These are phyloP conservation scores for Purpureocillium lavendulum DNA, from an alignment of 2,329 filamentous ascomycete species.

Conservation along the genomic window DNA sequence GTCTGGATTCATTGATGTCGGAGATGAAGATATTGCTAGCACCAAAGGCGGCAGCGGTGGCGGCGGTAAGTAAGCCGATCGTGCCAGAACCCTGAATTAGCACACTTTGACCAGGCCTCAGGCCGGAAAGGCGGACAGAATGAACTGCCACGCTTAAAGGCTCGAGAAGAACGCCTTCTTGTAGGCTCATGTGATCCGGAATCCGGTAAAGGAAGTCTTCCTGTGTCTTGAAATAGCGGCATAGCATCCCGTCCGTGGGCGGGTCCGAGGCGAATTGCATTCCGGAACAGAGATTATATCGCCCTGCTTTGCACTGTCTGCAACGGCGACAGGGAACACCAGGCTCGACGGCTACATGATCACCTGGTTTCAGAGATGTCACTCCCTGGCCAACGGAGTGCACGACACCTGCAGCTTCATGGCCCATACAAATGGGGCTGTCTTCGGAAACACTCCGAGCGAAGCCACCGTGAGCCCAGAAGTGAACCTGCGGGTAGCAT, in stretches of 20 bases:
- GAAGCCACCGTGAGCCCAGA: slow-evolving; percentile 10
- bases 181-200: slow-evolving; percentile 49
- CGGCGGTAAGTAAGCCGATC: slow-evolving; percentile 5
- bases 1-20: slow-evolving; percentile 17
- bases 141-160: slow-evolving; percentile 45
- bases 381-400: slow-evolving; percentile 54
- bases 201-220: slow-evolving; percentile 80
- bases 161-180: slow-evolving; percentile 40
- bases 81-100: slow-evolving; percentile 15
- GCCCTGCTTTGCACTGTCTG: slow-evolving; percentile 60
- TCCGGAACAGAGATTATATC: slow-evolving; percentile 71
- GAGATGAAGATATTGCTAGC: slow-evolving; percentile 8
- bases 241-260: slow-evolving; percentile 68
- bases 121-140: slow-evolving; percentile 21
- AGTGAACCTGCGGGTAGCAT: too few relatives aligned
- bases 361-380: slow-evolving; percentile 53
- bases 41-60: slow-evolving; percentile 14
- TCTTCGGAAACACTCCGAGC: neutral
- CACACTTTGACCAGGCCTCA: slow-evolving; percentile 6
- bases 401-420: slow-evolving; percentile 55
- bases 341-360: slow-evolving; percentile 74
- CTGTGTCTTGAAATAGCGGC: slow-evolving; percentile 66
- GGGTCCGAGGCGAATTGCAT: slow-evolving; percentile 82
- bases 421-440: slow-evolving; percentile 43
- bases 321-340: slow-evolving; percentile 71